Evolutionary conservation across 2,329 filamentous ascomycete species (phyloP), one percentile per base, ranked within the genome.

Genomic region (Huntiella abstrusa): DNA sequence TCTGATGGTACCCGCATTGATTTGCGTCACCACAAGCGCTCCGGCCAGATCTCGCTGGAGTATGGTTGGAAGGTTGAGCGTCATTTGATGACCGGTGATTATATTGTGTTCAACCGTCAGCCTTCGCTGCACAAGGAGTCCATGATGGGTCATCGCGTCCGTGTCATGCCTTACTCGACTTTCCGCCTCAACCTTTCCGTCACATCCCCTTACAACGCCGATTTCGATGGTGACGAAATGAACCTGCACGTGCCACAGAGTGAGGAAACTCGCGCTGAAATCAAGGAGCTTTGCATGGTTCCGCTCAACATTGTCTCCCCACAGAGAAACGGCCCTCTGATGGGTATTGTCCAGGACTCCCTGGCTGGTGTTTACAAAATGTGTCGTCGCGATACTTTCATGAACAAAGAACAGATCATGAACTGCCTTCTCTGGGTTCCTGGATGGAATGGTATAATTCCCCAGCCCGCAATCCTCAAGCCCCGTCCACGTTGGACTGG

Each of bases 171-270:
- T 3, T 98, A 94, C 62, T 98, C 91, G 4, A 99, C 91, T 1
- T 99, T 99, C 70, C 80, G 91, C 52, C 73, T 99, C 41, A 99
- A 99, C 58, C 64, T 98, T 54, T 98, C 91, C 0, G 91, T 98
- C 58, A 98, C 92, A 1, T 93, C 87, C 22, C 91, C 91, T 0
- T 99, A 99, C 70, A 99, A 99, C 66, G 91, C 91, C 56, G 91
- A 98, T 83, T 98, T 98, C 65, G 91, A 98, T 59, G 91, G 91
- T 65, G 91, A 98, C 61, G 91, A 99, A 64, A 99, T 99, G 91
- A 99, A 99, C 60, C 76, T 99, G 66, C 91, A 99, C 73, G 92
- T 98, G 45, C 92, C 91, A 3, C 91, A 99, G 59, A 91, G 83
- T 34, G 87, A 98, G 59, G 92, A 99, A 63, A 92, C 92, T 33